Conservation (phyloP, 352 stramenopile genomes). For the Globisporangium cystogenes region DNA sequence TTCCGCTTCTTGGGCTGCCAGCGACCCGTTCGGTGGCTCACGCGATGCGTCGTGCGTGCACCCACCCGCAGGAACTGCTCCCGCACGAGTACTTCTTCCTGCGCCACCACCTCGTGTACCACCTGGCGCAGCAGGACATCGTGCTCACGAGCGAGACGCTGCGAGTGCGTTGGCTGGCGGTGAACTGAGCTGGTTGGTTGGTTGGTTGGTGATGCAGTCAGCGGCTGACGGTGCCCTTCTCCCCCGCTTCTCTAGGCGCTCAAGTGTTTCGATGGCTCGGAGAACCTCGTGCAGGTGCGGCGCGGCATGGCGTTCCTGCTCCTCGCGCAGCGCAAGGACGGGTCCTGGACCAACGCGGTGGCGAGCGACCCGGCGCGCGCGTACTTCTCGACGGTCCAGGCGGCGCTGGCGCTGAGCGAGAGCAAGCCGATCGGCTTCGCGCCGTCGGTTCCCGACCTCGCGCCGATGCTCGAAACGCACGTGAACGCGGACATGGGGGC, state of each 20-base stretch:
- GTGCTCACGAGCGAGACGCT: constrained; percentile 65
- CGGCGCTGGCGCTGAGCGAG: constrained; percentile 45
- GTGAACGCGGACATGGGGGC: constrained; percentile 47
- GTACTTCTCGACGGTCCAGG: constrained; percentile 54
- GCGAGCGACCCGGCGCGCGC: constrained; percentile 17
- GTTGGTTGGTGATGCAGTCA: too few species aligned
- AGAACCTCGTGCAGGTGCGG: constrained; percentile 62
- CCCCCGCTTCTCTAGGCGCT: constrained; percentile 34
- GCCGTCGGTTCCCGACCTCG: constrained; percentile 49
- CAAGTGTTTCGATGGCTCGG: constrained; percentile 61
- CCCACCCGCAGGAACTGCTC: constrained; percentile 84
- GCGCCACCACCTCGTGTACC: constrained; percentile 71
- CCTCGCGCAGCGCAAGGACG: constrained; percentile 47
- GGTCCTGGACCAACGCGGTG: constrained; percentile 34
- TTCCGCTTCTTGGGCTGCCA: background rate
- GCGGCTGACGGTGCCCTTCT: background rate
- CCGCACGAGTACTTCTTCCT: constrained; percentile 91
- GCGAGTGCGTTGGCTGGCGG: constrained; percentile 32
- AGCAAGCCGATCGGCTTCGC: constrained; percentile 43
- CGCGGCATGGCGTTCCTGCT: constrained; percentile 69
- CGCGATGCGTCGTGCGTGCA: background rate
- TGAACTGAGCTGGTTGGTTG: too few species aligned
- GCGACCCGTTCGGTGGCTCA: background rate
- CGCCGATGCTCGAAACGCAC: constrained; percentile 46
- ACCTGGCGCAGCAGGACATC: constrained; percentile 72